Evolutionary conservation across 352 stramenopile species (phyloP), one percentile per base, ranked within the genome.

Genomic region (Phytophthora vignae): DNA sequence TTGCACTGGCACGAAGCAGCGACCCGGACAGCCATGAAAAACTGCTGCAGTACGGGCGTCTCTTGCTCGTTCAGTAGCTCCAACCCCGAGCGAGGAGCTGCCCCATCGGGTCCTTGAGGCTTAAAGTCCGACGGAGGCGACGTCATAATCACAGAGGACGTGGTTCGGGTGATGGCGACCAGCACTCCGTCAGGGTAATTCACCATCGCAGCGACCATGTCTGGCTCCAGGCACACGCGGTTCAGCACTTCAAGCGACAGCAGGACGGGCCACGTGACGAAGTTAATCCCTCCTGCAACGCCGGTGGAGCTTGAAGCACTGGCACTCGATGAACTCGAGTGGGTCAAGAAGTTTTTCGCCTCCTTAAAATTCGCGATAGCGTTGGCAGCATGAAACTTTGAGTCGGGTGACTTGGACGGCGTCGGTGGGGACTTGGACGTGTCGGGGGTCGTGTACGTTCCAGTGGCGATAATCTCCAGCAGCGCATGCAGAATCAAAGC

Each of bases 41-140:
- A 95, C 44, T 83, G 87, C 63, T 95, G 90, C 15, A 95, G 69
- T 10, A 84, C 59, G 14, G 90, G 90, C 9, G 85, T 81, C 25
- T 96, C 90, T 74, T 93, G 85, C 22, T 96, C 90, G 62, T 96
- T 95, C 10, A 95, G 53, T 25, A 94, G 69, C 48, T 96, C 90
- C 7, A 96, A 81, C 19, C 87, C 88, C 0, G 84, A 95, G 2
- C 90, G 87, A 22, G 81, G 70, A 5, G 76, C 64, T 10, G 82
- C 60, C 15, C 76, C 56, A 4, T 92, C 84, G 2, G 55, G 64
- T 0, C 78, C 74, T 63, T 82, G 70, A 0, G 84, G 76, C 19
- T 72, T 80, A 59, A 95, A 96, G 73, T 95, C 90, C 3, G 67
- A 78, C 2, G 87, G 84, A 4, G 90, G 85, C 6, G 88, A 96